A percentile compares a stretch with the other conserved stretches of the same genome.
Evolutionary conservation across 2,329 filamentous ascomycete species (phyloP).

Genomic region (Onygenales sp.): DNA sequence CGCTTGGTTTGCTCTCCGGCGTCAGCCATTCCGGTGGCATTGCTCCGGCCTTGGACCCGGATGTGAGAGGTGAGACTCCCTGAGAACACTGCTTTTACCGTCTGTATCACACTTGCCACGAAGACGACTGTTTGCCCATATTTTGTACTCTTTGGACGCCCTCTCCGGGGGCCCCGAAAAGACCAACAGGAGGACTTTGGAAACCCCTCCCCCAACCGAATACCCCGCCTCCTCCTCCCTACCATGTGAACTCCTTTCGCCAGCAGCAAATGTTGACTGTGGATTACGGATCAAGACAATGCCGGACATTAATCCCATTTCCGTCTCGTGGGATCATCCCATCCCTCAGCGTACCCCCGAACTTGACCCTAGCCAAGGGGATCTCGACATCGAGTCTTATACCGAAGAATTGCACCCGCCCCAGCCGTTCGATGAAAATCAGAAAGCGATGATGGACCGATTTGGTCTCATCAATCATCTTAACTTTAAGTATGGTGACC

Average conservation of each 20-base stretch:
- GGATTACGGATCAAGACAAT: background rate
- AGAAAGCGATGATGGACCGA: background rate
- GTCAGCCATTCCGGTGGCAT: background rate
- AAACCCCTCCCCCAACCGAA: background rate
- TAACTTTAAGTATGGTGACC: slow-evolving; percentile 3
- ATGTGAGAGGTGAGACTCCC: slow-evolving; percentile 4
- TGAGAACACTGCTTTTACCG: background rate
- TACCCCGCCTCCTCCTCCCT: background rate
- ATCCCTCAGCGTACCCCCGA: slow-evolving; percentile 3
- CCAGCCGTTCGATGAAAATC: background rate
- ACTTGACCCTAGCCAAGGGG: slow-evolving; percentile 2
- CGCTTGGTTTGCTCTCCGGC: background rate
- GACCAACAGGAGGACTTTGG: background rate
- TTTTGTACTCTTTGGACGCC: background rate
- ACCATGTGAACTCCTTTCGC: background rate
- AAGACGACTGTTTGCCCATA: background rate
- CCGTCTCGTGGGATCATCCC: slow-evolving; percentile 1
- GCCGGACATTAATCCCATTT: slow-evolving; percentile 1
- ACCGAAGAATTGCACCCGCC: background rate
- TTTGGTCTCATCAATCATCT: background rate
- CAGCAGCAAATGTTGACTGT: slow-evolving; percentile 2
- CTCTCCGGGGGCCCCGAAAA: background rate
- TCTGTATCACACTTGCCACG: background rate
- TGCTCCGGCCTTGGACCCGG: background rate
- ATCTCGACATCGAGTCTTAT: slow-evolving; percentile 2